Evolutionary conservation across 1,284 basidiomycete genomes (phyloP), one percentile per base, ranked within the genome.

Genomic region (Sporisorium graminicola): DNA sequence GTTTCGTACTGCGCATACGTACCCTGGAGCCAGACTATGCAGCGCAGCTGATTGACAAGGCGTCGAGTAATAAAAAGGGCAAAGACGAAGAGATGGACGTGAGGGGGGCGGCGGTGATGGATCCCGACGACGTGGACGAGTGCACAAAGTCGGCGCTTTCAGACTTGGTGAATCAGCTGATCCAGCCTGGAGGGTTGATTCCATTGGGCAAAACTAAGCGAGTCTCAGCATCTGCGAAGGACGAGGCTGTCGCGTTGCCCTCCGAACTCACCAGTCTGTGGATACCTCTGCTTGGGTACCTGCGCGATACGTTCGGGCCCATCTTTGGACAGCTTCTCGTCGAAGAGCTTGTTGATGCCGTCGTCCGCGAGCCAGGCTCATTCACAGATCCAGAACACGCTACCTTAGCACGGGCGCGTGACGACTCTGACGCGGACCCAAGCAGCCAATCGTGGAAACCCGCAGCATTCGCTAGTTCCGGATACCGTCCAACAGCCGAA

Each of bases 41-140:
- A 2, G 50, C 67, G n/a, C 58, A 70, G 43, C 33, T 70, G 18
- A 61, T 69, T 52, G 70, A 62, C 22, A 63, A 43, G 26, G 65
- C 54, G 4, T 40, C 37, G 2, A 40, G 37, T 18, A 33, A 18
- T 35, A 68, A 62, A 40, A 59, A 62, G 58, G 58, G 29, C 6
- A 63, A 62, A 20, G 70, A 77, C 5, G 58, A 65, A 22, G 62
- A 73, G 53, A 14, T 53, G 6, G 68, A 72, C 31, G 57, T 49
- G 14, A 35, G 53, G 14, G 29, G 35, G 20, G 31, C 29, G 12
- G 46, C 31, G 42, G 51, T 46, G 52, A 42, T 66, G 43, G 73
- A 75, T 31, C 67, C 73, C 29, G 67, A 75, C 26, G 66, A 75
- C 6, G 73, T 70, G n/a, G 73, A 75, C 20, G 67, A 70, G 29